phyloP scores from a whole-genome alignment of 2,329 filamentous ascomycete species.

The Apiospora kogelbergensis region DNA sequence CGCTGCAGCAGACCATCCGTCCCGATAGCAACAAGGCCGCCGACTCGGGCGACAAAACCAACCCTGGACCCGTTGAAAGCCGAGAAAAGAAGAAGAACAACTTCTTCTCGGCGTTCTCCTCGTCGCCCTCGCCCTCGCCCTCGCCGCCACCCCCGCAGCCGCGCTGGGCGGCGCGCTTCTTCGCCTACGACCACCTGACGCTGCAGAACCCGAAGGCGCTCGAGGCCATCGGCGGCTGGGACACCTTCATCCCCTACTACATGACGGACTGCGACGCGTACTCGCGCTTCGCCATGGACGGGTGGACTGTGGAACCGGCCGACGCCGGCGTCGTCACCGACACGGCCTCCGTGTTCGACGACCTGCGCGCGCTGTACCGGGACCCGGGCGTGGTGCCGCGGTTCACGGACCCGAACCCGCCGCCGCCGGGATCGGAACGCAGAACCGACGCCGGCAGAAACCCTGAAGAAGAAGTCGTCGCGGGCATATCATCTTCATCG shows the following conservation, averaged over 20 bases:
- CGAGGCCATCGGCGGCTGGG: slow-evolving; percentile 54
- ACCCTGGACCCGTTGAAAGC: slow-evolving; percentile 16
- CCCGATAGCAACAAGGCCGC: not conserved
- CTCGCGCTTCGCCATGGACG: slow-evolving; percentile 44
- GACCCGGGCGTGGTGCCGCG: slow-evolving; percentile 36
- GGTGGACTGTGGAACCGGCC: slow-evolving; percentile 40
- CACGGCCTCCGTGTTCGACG: slow-evolving; percentile 44
- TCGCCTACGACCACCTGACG: slow-evolving; percentile 58
- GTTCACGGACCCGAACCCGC: slow-evolving; percentile 39
- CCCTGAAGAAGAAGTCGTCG: slow-evolving; percentile 14
- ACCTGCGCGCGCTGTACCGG: slow-evolving; percentile 46
- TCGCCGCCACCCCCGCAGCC: slow-evolving; percentile 27
- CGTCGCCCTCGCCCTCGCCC: too few species aligned
- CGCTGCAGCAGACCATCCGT: slow-evolving; percentile 31
- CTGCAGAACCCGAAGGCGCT: slow-evolving; percentile 55
- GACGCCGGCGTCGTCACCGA: slow-evolving; percentile 45
- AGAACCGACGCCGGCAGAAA: too few species aligned
- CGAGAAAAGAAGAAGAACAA: slow-evolving; percentile 34
- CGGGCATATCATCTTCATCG: slow-evolving; percentile 19
- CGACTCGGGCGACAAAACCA: too few species aligned
- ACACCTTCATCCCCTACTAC: slow-evolving; percentile 59
- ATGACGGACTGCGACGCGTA: slow-evolving; percentile 59
- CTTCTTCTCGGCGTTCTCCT: slow-evolving; percentile 30
- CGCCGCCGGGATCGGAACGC: too few species aligned
- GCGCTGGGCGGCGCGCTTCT: slow-evolving; percentile 54